A percentile compares a stretch with the other conserved stretches of the same genome.
Evolutionary conservation across 305 asterid species (phyloP).

Genomic region (Fraxinus velutina): DNA sequence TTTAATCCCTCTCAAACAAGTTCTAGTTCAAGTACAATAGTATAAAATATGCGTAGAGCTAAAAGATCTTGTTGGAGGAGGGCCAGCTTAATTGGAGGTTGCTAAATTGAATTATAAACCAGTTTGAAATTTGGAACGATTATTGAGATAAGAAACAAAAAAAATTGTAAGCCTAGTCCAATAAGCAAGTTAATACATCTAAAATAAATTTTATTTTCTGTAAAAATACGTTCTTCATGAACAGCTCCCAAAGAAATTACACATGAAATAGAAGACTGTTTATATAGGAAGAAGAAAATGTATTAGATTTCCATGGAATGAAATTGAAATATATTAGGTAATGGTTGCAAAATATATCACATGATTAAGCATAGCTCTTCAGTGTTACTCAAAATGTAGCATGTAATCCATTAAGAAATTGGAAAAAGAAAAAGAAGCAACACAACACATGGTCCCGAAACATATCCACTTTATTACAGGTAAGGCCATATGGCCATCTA

Average conservation of each 20-base stretch:
- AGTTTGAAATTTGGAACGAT: background rate
- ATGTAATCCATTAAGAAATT: background rate
- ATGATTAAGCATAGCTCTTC: background rate
- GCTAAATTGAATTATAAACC: background rate
- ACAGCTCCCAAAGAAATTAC: background rate
- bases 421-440: conserved; percentile 9
- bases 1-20: no score
- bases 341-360: conserved; percentile 3
- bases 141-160: background rate
- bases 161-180: background rate
- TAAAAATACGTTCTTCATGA: background rate
- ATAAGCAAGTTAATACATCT: background rate
- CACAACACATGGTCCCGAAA: background rate
- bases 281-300: background rate
- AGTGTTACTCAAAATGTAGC: background rate
- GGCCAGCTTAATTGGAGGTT: background rate
- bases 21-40: background rate
- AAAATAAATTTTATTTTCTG: background rate
- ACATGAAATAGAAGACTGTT: background rate
- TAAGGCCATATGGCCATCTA: conserved; percentile 8
- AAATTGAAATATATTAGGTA: conserved; percentile 7
- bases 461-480: background rate
- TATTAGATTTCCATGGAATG: background rate
- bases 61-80: background rate
- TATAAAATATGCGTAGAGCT: background rate